These are phyloP conservation scores for Xanthoconium purpureum DNA, from an alignment of 768 basidiomycete genomes.

Conservation along the genomic window DNA sequence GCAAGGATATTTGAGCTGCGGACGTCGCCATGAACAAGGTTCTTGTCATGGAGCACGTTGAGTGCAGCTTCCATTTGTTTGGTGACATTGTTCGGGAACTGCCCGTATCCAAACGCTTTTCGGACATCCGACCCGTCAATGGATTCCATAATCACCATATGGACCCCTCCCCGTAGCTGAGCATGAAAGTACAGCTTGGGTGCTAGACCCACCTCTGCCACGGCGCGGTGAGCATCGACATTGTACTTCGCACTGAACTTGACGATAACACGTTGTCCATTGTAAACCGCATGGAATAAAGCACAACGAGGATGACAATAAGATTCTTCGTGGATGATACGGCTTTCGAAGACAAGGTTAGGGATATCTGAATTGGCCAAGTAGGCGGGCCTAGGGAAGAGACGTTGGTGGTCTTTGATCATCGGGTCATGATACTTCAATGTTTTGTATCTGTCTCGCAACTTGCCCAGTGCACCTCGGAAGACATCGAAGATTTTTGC, in stretches of 20 bases:
- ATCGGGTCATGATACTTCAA: neutral
- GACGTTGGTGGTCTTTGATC: neutral
- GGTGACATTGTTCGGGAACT: neutral
- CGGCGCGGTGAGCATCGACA: neutral
- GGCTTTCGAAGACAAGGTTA: neutral
- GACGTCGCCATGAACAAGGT: too few species aligned
- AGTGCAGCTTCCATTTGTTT: neutral
- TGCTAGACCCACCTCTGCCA: neutral
- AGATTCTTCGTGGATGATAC: neutral
- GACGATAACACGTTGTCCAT: neutral
- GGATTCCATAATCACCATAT: neutral
- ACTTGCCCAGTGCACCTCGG: neutral
- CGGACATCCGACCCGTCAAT: neutral
- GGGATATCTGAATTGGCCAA: neutral
- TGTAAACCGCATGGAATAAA: neutral
- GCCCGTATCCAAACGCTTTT: neutral
- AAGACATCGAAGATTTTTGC: neutral
- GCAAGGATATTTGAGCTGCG: too few species aligned
- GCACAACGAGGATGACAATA: neutral
- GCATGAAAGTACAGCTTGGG: neutral
- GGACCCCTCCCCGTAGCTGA: neutral
- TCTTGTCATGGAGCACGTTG: too few species aligned
- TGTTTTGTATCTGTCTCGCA: neutral
- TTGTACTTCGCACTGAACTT: neutral
- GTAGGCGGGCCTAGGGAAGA: neutral